Evolutionary conservation across 768 basidiomycete genomes (phyloP).

Genomic region (Calocera viscosa): DNA sequence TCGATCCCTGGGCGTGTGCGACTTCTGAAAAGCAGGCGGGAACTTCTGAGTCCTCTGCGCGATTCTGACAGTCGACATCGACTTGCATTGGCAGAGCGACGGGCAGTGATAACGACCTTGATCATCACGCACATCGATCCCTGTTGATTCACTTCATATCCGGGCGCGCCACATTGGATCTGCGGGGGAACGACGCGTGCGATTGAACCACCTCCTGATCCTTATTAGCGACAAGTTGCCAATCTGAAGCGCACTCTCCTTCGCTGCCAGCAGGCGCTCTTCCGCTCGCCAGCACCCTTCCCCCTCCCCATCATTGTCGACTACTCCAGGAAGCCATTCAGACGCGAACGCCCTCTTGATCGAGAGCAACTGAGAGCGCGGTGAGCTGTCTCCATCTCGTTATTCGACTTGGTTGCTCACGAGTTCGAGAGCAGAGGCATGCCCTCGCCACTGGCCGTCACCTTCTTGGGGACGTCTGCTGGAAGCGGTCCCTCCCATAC

Average conservation of each 20-base stretch:
- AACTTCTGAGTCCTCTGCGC: background rate
- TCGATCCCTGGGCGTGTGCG: background rate
- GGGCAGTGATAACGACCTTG: no score
- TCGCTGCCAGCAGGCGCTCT: background rate
- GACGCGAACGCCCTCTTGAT: background rate
- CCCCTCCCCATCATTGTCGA: background rate
- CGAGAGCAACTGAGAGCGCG: background rate
- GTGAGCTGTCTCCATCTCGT: background rate
- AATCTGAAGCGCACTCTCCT: background rate
- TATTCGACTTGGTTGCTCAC: background rate
- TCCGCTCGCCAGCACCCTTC: background rate
- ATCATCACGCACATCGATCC: no score
- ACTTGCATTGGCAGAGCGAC: no score
- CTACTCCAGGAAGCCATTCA: background rate
- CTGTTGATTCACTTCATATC: no score
- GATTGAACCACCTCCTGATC: no score
- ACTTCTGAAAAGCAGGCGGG: background rate
- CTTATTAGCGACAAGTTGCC: background rate
- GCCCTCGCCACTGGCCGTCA: constrained; percentile 40
- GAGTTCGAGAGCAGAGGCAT: constrained; percentile 18
- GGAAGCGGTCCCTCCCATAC: constrained; percentile 62
- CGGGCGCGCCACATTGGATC: no score
- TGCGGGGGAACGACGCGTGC: no score
- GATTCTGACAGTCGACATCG: background rate
- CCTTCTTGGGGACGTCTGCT: constrained; percentile 64